Evolutionary conservation across 2,329 filamentous ascomycete species (phyloP), one percentile per base, ranked within the genome.

Genomic region (Exophiala alcalophila): DNA sequence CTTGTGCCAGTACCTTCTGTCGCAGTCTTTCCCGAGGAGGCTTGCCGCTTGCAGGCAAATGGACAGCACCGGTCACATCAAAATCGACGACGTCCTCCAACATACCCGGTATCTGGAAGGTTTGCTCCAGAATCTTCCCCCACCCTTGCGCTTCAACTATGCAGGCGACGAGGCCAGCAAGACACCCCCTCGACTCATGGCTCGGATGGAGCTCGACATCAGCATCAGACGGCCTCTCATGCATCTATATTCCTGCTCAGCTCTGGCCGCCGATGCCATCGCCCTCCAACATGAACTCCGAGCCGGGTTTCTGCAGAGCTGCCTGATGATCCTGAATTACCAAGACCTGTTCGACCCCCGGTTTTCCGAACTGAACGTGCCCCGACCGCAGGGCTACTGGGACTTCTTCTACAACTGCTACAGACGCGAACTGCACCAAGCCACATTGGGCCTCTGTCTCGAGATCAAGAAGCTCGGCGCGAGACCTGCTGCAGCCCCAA

Each of bases 321-420:
- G 55, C 7, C 41, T 60, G 2, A 53, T 56, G 27, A 38, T 61
- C 12, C 29, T 57, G 2, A 58, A 56, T 15, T 61, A 57, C 14
- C 61, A 63, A 39, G 59, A 63, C 19, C 46, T 57, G 10, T 63
- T 64, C 23, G 61, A 63, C 29, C 60, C 60, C 1, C 53, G 45
- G 5, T 54, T 57, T 21, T 52, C 55, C 1, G 59, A 59, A n/a
- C 41, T 59, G 9, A 53, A 62, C 24, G 35, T 57, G 1, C 49
- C 49, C 11, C 47, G 55, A 4, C 51, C 55, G 2, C 50, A 48
- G 19, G 42, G 54, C 2, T 52, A 55, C 18, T 56, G 55, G 53
- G 52, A 57, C 27, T 53, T 50, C 32, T 56, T 50, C 38, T 47
- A 55, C 36, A 49, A 46, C 24, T 28, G 50, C 24, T 56, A 55